phyloP scores from a whole-genome alignment of 495 filamentous ascomycete genomes.

The Neurospora sp. region DNA sequence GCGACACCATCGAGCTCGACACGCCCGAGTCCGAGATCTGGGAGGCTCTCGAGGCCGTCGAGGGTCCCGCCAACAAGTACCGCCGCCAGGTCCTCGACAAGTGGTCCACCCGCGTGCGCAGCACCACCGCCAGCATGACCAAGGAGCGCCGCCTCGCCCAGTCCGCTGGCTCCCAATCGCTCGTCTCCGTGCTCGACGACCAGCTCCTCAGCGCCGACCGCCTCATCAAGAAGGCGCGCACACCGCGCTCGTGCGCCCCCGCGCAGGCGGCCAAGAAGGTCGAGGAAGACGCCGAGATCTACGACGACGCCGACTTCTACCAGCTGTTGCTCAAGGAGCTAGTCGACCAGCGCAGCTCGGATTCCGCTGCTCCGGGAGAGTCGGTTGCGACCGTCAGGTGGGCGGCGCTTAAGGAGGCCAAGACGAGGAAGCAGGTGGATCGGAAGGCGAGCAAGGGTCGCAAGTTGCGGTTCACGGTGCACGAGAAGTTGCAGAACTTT shows the following conservation, averaged over 20 bases:
- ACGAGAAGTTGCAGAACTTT: slow-evolving; percentile 96
- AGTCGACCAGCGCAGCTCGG: slow-evolving; percentile 70
- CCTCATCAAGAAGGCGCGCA: slow-evolving; percentile 54
- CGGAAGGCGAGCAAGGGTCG: slow-evolving; percentile 91
- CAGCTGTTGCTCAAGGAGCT: slow-evolving; percentile 83
- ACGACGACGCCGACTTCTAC: slow-evolving; percentile 92
- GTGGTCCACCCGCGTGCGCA: slow-evolving; percentile 53
- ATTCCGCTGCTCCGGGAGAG: slow-evolving; percentile 37
- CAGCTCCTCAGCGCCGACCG: slow-evolving; percentile 61
- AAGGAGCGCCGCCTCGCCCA: slow-evolving; percentile 38
- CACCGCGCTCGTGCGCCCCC: slow-evolving; percentile 64
- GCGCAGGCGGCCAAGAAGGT: slow-evolving; percentile 46
- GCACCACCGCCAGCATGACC: slow-evolving; percentile 30
- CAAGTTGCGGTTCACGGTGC: slow-evolving; percentile 85
- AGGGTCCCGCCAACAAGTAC: slow-evolving; percentile 44
- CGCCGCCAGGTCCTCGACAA: slow-evolving; percentile 52
- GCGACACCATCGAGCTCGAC: slow-evolving; percentile 36
- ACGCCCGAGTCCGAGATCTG: slow-evolving; percentile 55
- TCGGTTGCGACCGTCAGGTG: slow-evolving; percentile 38
- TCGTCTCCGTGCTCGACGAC: slow-evolving; percentile 62
- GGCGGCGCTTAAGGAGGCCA: slow-evolving; percentile 69
- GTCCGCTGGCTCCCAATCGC: slow-evolving; percentile 46
- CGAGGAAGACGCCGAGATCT: slow-evolving; percentile 49
- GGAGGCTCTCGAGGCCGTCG: slow-evolving; percentile 53
- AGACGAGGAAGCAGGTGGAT: slow-evolving; percentile 74